Evolutionary conservation across 2,329 filamentous ascomycete genomes (phyloP).

Genomic region (Talaromyces sp.): DNA sequence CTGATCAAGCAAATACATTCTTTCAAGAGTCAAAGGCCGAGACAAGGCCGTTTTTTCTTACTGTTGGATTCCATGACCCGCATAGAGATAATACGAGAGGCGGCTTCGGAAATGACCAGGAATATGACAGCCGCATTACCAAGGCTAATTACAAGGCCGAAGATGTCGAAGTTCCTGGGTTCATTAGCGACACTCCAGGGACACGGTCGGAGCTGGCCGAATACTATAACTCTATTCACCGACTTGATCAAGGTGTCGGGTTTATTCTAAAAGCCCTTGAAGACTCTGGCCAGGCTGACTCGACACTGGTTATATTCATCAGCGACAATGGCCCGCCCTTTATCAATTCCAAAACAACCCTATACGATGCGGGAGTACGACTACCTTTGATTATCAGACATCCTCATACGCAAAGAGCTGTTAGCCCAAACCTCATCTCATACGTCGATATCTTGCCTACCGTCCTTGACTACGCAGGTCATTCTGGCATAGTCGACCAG

Average conservation of each 20-base stretch:
- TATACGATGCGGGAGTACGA: constrained; percentile 46
- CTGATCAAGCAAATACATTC: constrained; percentile 36
- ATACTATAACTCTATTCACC: constrained; percentile 39
- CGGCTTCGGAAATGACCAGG: constrained; percentile 43
- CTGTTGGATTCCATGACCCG: constrained; percentile 45
- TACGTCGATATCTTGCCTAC: constrained; percentile 47
- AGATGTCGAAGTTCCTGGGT: constrained; percentile 39
- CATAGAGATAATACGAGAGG: constrained; percentile 41
- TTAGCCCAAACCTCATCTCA: constrained; percentile 44
- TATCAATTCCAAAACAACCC: constrained; percentile 49
- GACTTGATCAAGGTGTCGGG: constrained; percentile 37
- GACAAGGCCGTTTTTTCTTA: constrained; percentile 41
- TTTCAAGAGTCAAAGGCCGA: constrained; percentile 28
- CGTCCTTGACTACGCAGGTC: constrained; percentile 37
- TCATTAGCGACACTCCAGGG: constrained; percentile 39
- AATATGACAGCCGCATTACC: constrained; percentile 21
- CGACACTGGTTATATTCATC: constrained; percentile 44
- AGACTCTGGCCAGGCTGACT: constrained; percentile 19
- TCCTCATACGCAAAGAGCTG: constrained; percentile 20
- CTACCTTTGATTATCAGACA: constrained; percentile 41
- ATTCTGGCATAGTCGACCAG: constrained; percentile 30
- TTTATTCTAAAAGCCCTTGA: constrained; percentile 24
- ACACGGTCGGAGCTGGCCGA: constrained; percentile 40
- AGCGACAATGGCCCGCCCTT: constrained; percentile 50
- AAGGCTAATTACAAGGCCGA: constrained; percentile 23